These are phyloP conservation scores for Xylariaceae sp. DNA, from an alignment of 2,329 filamentous ascomycete genomes.

Conservation along the genomic window DNA sequence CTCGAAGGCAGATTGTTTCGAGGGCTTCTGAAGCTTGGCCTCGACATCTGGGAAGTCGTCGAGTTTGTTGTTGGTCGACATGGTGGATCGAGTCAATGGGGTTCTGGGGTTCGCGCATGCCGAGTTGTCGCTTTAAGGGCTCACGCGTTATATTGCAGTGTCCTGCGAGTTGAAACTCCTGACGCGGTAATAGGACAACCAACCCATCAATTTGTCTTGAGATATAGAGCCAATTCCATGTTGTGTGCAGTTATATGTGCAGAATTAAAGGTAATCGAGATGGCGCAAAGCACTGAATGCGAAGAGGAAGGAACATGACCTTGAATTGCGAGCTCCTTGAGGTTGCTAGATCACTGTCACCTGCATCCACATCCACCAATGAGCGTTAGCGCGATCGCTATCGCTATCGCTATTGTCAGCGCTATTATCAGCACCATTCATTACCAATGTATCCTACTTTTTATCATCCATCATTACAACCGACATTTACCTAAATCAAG, in stretches of 20 bases:
- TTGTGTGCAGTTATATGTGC: not conserved
- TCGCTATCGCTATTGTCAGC: slow-evolving; percentile 15
- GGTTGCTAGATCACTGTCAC: too few relatives aligned
- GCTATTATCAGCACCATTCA: not conserved
- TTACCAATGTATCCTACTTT: not conserved
- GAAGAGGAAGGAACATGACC: too few relatives aligned
- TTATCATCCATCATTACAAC: too few relatives aligned
- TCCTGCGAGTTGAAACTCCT: not conserved
- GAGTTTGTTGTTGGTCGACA: slow-evolving; percentile 54
- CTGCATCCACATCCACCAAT: too few relatives aligned
- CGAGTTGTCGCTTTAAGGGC: not conserved
- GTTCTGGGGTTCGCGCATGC: not conserved
- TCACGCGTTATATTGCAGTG: not conserved
- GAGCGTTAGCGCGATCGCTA: too few relatives aligned
- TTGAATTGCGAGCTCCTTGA: too few relatives aligned
- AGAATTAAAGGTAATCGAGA: not conserved
- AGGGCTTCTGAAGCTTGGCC: slow-evolving; percentile 78
- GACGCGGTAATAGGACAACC: not conserved
- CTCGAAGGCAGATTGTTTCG: slow-evolving; percentile 88
- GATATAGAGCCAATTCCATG: not conserved
- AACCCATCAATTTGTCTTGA: slow-evolving; percentile 2
- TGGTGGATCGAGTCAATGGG: slow-evolving; percentile 35
- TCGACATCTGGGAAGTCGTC: slow-evolving; percentile 73
- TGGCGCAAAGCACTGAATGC: not conserved
- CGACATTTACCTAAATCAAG: too few relatives aligned